These are phyloP conservation scores for Aspergillus affinis DNA, from an alignment of 495 filamentous ascomycete species.

Conservation along the genomic window DNA sequence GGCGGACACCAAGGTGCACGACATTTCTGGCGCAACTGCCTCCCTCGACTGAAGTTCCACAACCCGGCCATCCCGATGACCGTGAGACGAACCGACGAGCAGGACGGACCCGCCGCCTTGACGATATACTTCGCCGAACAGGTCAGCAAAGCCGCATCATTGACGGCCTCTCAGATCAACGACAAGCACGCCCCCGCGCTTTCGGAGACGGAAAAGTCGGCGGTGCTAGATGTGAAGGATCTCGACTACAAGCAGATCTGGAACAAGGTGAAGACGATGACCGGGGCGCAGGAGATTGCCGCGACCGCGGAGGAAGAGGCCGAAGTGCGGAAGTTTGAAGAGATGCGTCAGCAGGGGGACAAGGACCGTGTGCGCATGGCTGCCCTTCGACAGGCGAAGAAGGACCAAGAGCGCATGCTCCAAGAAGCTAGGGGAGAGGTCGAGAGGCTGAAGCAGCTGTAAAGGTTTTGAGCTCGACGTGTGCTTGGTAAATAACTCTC, in stretches of 20 bases:
- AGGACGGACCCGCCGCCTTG: constrained; percentile 61
- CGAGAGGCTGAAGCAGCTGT: constrained; percentile 38
- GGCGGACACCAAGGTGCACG: constrained; percentile 72
- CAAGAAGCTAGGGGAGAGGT: constrained; percentile 57
- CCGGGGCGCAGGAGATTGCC: constrained; percentile 60
- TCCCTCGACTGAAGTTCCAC: constrained; percentile 89
- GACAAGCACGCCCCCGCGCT: constrained; percentile 41
- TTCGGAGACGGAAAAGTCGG: constrained; percentile 32
- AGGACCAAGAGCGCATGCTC: constrained; percentile 60
- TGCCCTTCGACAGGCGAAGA: constrained; percentile 56
- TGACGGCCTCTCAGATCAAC: constrained; percentile 26
- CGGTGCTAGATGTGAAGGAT: constrained; percentile 37
- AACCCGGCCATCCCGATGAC: constrained; percentile 85
- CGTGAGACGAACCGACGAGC: constrained; percentile 62
- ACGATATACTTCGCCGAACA: constrained; percentile 67
- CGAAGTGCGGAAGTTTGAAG: constrained; percentile 59
- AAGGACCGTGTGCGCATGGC: constrained; percentile 57
- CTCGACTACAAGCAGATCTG: constrained; percentile 60
- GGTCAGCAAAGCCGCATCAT: constrained; percentile 31
- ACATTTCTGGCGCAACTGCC: constrained; percentile 82
- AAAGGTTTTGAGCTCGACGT: constrained; percentile 15
- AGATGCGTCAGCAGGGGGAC: constrained; percentile 49
- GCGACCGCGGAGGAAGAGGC: constrained; percentile 60
- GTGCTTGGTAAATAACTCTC: not conserved
- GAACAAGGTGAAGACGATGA: constrained; percentile 63